Percentiles rank a stretch among this genome's conserved stretches.
phyloP scores from a whole-genome alignment of 805 yeast genomes.

The Candida corydali region DNA sequence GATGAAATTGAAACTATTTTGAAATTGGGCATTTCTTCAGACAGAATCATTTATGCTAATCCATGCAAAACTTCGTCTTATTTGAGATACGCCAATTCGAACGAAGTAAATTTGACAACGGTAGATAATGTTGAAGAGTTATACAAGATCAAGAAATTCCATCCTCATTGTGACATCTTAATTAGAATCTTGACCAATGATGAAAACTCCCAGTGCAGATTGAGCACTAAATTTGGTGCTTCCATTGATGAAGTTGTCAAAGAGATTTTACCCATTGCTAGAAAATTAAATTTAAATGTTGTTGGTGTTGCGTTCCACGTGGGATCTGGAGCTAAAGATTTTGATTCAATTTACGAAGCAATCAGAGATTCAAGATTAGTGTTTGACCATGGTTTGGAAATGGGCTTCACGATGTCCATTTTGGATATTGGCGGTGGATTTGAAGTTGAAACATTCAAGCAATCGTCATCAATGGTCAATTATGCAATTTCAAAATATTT shows the following conservation, averaged over 20 bases:
- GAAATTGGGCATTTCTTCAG: constrained; percentile 56
- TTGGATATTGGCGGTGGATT: constrained; percentile 96
- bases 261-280: constrained; percentile 57
- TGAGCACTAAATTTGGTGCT: constrained; percentile 89
- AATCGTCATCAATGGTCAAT: constrained; percentile 55
- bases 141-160: constrained; percentile 61
- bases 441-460: constrained; percentile 55
- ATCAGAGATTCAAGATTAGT: constrained; percentile 64
- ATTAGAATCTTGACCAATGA: constrained; percentile 89
- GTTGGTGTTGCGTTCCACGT: constrained; percentile 93
- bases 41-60: constrained; percentile 81
- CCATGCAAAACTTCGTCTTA: constrained; percentile 90
- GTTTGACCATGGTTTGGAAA: constrained; percentile 52
- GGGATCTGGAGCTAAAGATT: constrained; percentile 88
- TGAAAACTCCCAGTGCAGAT: constrained; percentile 76
- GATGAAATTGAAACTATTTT: constrained; percentile 72
- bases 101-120: constrained; percentile 67
- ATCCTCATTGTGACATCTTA: constrained; percentile 67
- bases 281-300: constrained; percentile 56
- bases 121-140: constrained; percentile 88
- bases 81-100: constrained; percentile 61
- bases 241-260: constrained; percentile 47
- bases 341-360: constrained; percentile 62
- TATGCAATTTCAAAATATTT: constrained; percentile 54
- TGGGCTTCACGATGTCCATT: constrained; percentile 40